Conservation (phyloP, 805 yeast genomes). For the Saccharomycopsis babjevae region DNA sequence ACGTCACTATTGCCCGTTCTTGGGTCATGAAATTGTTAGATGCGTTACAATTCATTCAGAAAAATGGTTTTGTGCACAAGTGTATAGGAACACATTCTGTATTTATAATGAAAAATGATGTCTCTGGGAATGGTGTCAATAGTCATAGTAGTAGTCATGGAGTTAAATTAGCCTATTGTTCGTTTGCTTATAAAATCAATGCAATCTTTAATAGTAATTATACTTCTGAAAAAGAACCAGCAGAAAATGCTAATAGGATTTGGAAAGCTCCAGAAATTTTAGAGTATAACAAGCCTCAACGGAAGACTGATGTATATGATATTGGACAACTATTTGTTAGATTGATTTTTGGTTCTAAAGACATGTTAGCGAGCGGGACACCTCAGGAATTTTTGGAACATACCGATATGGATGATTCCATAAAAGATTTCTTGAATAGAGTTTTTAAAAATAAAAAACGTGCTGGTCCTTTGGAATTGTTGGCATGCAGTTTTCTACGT, state of each 20-base stretch:
- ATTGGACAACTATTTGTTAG: slow-evolving; percentile 71
- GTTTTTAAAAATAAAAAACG: slow-evolving; percentile 63
- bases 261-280: slow-evolving; percentile 81
- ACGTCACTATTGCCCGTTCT: slow-evolving; percentile 65
- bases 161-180: slow-evolving; percentile 50
- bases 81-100: slow-evolving; percentile 53
- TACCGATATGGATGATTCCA: slow-evolving; percentile 40
- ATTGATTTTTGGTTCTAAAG: slow-evolving; percentile 50
- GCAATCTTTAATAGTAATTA: slow-evolving; percentile 28
- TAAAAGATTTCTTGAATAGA: slow-evolving; percentile 54
- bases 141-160: slow-evolving; percentile 33
- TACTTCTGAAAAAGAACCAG: slow-evolving; percentile 24
- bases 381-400: slow-evolving; percentile 54
- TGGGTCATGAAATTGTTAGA: slow-evolving; percentile 87
- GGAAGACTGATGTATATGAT: slow-evolving; percentile 91
- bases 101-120: slow-evolving; percentile 36
- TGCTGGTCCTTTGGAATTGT: slow-evolving; percentile 72
- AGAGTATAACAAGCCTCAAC: slow-evolving; percentile 39
- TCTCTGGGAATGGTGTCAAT: not conserved
- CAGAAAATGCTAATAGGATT: slow-evolving; percentile 18
- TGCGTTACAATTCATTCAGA: slow-evolving; percentile 75
- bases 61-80: slow-evolving; percentile 73
- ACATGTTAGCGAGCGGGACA: slow-evolving; percentile 42
- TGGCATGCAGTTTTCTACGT: slow-evolving; percentile 76
- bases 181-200: slow-evolving; percentile 43